A percentile compares a stretch with the other conserved stretches of the same genome.
Conservation (phyloP, 2,329 filamentous ascomycete species). For the Harringtonia lauricola region DNA sequence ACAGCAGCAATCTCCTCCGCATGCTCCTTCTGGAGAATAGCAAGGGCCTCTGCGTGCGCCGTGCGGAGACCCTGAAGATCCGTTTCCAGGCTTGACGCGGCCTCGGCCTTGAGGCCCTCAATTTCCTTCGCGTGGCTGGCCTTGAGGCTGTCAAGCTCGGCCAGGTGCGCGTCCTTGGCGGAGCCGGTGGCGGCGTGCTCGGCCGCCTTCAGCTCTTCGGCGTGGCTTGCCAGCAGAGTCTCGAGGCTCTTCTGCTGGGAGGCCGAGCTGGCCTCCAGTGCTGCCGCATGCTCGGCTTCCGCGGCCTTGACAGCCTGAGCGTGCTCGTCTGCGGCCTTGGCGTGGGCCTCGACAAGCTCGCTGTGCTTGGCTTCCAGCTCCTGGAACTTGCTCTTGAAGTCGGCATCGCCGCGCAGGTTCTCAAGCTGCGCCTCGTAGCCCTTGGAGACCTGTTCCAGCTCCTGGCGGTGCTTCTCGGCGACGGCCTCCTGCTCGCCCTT, state of each 20-base stretch:
- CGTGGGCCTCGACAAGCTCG: constrained; percentile 23
- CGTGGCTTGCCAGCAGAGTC: constrained; percentile 43
- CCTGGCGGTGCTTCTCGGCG: constrained; percentile 40
- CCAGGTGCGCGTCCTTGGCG: constrained; percentile 34
- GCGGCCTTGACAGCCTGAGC: constrained; percentile 29
- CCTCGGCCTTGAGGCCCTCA: constrained; percentile 16
- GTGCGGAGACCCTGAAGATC: constrained; percentile 27
- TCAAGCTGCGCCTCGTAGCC: constrained; percentile 58
- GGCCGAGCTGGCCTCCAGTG: constrained; percentile 38
- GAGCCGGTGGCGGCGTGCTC: constrained; percentile 40
- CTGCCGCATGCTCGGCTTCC: constrained; percentile 31
- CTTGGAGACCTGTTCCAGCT: constrained; percentile 45
- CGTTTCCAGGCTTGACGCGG: constrained; percentile 21
- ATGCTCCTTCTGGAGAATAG: constrained; percentile 29
- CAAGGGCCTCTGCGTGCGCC: constrained; percentile 31
- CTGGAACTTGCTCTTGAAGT: constrained; percentile 53
- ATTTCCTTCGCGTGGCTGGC: constrained; percentile 38
- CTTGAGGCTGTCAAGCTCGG: constrained; percentile 42
- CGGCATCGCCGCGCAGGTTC: constrained; percentile 49
- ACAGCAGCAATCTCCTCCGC: constrained; percentile 18
- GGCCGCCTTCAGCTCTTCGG: constrained; percentile 45
- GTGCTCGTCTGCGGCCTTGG: constrained; percentile 25
- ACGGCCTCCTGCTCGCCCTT: constrained; percentile 33
- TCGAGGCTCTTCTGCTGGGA: constrained; percentile 44
- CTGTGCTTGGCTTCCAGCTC: constrained; percentile 47